Evolutionary conservation across 495 filamentous ascomycete genomes (phyloP).

Genomic region (Venustampulla echinocandica): DNA sequence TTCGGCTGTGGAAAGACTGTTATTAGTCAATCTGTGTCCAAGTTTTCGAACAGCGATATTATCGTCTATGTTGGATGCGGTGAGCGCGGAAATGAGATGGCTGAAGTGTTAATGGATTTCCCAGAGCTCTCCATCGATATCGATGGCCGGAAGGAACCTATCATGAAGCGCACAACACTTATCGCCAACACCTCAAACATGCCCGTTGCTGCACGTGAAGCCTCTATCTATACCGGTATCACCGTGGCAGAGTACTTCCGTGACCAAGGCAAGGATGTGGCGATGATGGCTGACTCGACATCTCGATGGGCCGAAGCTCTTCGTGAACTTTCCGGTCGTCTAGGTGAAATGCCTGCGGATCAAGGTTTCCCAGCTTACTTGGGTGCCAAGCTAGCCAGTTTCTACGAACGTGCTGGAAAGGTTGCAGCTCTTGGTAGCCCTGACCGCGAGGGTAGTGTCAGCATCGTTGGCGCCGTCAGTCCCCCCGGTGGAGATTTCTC

Average conservation of each 20-base stretch:
- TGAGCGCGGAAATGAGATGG: conserved; percentile 99
- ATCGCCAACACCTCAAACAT: conserved; percentile 99
- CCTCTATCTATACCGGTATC: conserved; percentile 98
- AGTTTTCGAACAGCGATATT: conserved; percentile 99
- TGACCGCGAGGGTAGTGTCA: conserved; percentile 80
- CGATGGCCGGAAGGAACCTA: conserved; percentile 87
- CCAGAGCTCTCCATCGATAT: conserved; percentile 89
- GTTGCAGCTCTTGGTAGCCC: conserved; percentile 80
- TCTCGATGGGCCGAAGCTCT: conserved; percentile 98
- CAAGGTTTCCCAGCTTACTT: conserved; percentile 99
- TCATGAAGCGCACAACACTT: conserved; percentile 99
- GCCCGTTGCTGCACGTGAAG: conserved; percentile 97
- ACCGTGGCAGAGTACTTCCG: conserved; percentile 98
- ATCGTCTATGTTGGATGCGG: conserved; percentile 98
- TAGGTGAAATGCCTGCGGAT: conserved; percentile 99
- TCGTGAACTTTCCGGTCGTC: conserved; percentile 96
- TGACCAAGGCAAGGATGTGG: conserved; percentile 94
- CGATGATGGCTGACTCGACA: conserved; percentile 99
- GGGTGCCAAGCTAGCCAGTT: conserved; percentile 91
- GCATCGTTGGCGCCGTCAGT: conserved; percentile 95
- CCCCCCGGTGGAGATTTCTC: conserved; percentile 99
- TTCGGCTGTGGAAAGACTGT: conserved; percentile 99
- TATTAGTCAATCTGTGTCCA: conserved; percentile 95
- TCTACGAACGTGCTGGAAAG: conserved; percentile 97
- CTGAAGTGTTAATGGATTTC: conserved; percentile 99